Evolutionary conservation across 1,284 basidiomycete genomes (phyloP).

Genomic region (Termitomyces sp.): DNA sequence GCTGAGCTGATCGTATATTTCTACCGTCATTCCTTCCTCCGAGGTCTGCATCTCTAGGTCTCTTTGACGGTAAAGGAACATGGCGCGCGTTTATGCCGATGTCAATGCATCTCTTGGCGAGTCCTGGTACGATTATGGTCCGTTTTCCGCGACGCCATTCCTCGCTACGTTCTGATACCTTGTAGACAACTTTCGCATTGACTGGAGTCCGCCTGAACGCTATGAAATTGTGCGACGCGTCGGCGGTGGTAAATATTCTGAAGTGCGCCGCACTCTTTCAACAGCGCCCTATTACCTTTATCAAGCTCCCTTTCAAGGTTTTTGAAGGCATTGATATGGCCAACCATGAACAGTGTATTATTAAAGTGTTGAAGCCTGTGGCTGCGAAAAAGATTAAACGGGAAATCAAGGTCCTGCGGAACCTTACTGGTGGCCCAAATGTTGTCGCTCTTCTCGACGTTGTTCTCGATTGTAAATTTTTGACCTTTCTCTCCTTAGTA

Average conservation of each 20-base stretch:
- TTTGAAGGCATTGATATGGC: slow-evolving; percentile 83
- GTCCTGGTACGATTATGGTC: slow-evolving; percentile 51
- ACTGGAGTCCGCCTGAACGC: slow-evolving; percentile 74
- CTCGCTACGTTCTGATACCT: neutral
- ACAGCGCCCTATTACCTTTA: neutral
- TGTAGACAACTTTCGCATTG: slow-evolving; percentile 67
- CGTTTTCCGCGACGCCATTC: slow-evolving; percentile 3
- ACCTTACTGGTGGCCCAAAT: slow-evolving; percentile 83
- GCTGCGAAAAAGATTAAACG: slow-evolving; percentile 92
- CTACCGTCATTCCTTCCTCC: slow-evolving; percentile 7
- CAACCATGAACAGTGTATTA: slow-evolving; percentile 75
- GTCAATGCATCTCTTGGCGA: slow-evolving; percentile 43
- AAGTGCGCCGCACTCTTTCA: slow-evolving; percentile 36
- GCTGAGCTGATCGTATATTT: slow-evolving; percentile 14
- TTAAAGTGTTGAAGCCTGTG: slow-evolving; percentile 90
- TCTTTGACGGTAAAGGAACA: slow-evolving; percentile 20
- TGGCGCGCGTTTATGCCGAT: slow-evolving; percentile 48
- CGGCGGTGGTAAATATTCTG: slow-evolving; percentile 77
- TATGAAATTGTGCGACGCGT: slow-evolving; percentile 80
- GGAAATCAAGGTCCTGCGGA: slow-evolving; percentile 88
- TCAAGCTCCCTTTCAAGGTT: slow-evolving; percentile 43
- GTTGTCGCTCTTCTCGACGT: slow-evolving; percentile 80
- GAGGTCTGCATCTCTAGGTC: slow-evolving; percentile 3
- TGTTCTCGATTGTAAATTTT: slow-evolving; percentile 55
- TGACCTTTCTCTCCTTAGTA: neutral